Evolutionary conservation across 441 rosid species (phyloP), one percentile per base, ranked within the genome.

Genomic region (Gossypium trilobum): DNA sequence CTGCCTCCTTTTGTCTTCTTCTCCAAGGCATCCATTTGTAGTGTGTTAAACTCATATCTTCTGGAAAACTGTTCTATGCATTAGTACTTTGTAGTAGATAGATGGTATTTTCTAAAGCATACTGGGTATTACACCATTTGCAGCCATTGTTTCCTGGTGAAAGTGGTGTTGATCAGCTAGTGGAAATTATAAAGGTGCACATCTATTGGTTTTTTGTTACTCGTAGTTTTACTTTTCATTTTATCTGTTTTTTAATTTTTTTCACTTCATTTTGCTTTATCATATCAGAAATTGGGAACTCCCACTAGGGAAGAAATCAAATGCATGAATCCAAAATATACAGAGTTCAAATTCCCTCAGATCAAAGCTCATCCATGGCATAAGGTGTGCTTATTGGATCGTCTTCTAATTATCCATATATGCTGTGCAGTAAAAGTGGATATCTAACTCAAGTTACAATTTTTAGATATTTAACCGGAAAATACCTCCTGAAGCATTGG

Each of bases 81-180:
- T 19, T 39, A 39, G 11, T 19, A 19, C 17, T 19, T 19, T 42
- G 3, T 29, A 29, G 33, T 29, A 29, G 33, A 29, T 29, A 29
- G 33, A 29, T 29, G 33, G 6, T 29, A 29, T 29, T 29, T 29
- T 29, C 33, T 29, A 29, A 29, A 29, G 33, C 6, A 29, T 29
- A 29, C 33, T 4, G 33, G 33, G 33, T 73, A 2, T 72, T 72
- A 39, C 52, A 10, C 59, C 61, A 56, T 70, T 55, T 86, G 80
- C 86, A 91, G 98, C 98, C 98, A 27, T 68, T 93, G 42, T 93
- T 93, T 84, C 97, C 97, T 0, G 98, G 97, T 70, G 98, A 88
- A 78, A 91, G 94, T 84, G 91, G 98, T 58, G 90, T 88, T 51
- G 98, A 90, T 78, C 98, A 91, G 82, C 87, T 88, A 73, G 95